Conservation (phyloP, 2,329 filamentous ascomycete genomes). For the Neofusicoccum umdonicola region DNA sequence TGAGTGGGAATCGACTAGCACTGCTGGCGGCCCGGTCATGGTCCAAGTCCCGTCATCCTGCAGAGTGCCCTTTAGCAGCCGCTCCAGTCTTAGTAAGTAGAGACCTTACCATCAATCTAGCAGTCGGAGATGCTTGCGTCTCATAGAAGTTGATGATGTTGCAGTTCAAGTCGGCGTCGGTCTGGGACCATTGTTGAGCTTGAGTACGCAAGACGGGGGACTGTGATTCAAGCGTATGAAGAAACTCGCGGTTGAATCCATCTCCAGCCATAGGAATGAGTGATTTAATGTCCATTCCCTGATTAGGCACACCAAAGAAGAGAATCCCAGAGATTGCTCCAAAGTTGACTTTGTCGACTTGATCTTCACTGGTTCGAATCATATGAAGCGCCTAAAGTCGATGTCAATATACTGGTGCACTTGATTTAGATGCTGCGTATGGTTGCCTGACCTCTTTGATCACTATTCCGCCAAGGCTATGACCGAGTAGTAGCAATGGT, state of each 20-base stretch:
- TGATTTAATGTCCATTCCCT: background rate
- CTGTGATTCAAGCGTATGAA: background rate
- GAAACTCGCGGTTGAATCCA: background rate
- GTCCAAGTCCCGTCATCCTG: background rate
- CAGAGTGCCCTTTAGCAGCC: background rate
- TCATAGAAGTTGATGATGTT: background rate
- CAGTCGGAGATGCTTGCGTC: background rate
- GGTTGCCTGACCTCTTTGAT: too few relatives aligned
- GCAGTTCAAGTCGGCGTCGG: background rate
- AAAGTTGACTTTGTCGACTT: background rate
- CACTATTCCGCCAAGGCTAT: background rate
- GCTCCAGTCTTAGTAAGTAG: background rate
- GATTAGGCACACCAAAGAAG: background rate
- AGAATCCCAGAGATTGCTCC: background rate
- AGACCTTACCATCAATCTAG: background rate
- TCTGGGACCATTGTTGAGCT: background rate
- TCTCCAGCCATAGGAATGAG: background rate
- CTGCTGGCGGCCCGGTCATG: background rate
- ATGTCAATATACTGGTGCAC: too few relatives aligned
- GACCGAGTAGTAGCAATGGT: background rate
- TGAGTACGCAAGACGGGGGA: background rate
- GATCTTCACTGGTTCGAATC: background rate
- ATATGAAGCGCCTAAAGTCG: background rate
- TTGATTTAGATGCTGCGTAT: too few relatives aligned
- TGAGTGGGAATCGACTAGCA: background rate